These are phyloP conservation scores for Hygrophorus pudorinus DNA, from an alignment of 768 basidiomycete genomes.

Conservation along the genomic window DNA sequence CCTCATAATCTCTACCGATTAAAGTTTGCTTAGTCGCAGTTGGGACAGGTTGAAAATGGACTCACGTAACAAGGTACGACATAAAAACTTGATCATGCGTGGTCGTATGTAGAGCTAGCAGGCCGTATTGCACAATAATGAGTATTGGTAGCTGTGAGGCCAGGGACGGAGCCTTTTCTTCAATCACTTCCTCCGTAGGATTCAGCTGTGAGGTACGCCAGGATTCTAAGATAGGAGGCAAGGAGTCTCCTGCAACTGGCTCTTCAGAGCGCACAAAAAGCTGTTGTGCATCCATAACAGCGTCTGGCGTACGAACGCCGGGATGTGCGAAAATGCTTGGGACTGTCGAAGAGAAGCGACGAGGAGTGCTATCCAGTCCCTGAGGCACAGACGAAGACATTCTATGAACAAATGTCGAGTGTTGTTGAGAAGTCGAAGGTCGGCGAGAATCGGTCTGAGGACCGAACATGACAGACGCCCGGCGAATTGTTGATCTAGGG, in stretches of 20 bases:
- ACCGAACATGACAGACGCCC: slow-evolving; percentile 11
- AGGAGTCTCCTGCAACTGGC: slow-evolving; percentile 21
- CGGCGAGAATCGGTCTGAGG: slow-evolving; percentile 20
- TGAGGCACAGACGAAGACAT: slow-evolving; percentile 27
- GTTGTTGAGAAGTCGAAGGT: slow-evolving; percentile 20
- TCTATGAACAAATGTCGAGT: slow-evolving; percentile 17
- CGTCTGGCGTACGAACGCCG: slow-evolving; percentile 71
- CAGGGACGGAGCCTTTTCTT: slow-evolving; percentile 54
- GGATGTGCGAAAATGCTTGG: slow-evolving; percentile 80
- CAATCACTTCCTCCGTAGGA: slow-evolving; percentile 27
- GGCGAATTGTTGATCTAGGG: slow-evolving; percentile 19
- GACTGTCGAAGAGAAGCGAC: slow-evolving; percentile 46
- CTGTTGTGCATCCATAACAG: slow-evolving; percentile 65
- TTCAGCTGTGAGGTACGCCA: slow-evolving; percentile 22
- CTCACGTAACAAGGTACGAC: slow-evolving; percentile 83
- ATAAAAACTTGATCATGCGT: slow-evolving; percentile 90
- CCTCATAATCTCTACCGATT: slow-evolving; percentile 53
- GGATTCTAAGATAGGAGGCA: slow-evolving; percentile 47
- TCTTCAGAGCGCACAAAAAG: slow-evolving; percentile 32
- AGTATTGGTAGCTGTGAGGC: slow-evolving; percentile 68
- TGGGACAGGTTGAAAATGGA: slow-evolving; percentile 9
- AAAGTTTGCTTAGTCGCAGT: slow-evolving; percentile 7
- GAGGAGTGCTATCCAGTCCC: slow-evolving; percentile 30
- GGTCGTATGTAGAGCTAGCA: slow-evolving; percentile 80
- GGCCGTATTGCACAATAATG: slow-evolving; percentile 85